Conservation (phyloP, 306 rosid species). For the Vigna radiata region DNA sequence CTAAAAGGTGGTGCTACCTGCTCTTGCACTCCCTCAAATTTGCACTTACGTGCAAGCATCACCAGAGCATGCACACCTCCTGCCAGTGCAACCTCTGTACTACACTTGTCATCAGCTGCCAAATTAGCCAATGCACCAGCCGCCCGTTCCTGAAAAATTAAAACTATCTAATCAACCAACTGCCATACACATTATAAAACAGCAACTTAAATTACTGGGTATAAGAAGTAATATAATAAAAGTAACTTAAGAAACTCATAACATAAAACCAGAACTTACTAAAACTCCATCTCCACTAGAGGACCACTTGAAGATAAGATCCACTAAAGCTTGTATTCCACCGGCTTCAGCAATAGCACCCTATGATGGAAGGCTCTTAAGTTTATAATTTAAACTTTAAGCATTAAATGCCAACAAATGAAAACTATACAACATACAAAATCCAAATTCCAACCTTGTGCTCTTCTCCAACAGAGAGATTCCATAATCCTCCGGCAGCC, state of each 20-base stretch:
- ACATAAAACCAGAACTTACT: constrained; percentile 60
- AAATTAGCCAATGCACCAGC: constrained; percentile 99
- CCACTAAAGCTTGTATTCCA: constrained; percentile 96
- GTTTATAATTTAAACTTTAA: constrained; percentile 38
- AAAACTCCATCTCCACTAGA: constrained; percentile 95
- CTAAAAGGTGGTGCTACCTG: constrained; percentile 68
- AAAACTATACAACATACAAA: constrained; percentile 33
- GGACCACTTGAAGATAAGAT: constrained; percentile 98
- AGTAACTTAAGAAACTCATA: constrained; percentile 38
- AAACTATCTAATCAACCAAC: constrained; percentile 30
- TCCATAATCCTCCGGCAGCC: constrained; percentile 99
- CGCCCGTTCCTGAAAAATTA: constrained; percentile 86
- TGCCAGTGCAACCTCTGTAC: constrained; percentile 95
- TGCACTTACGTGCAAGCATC: constrained; percentile 98
- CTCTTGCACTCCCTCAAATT: constrained; percentile 99
- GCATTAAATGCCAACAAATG: constrained; percentile 35
- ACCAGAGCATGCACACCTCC: constrained; percentile 99
- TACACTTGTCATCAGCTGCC: constrained; percentile 99
- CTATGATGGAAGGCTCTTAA: constrained; percentile 53
- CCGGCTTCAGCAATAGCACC: constrained; percentile 99
- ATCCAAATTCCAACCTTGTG: constrained; percentile 77
- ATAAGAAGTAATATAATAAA: constrained; percentile 25
- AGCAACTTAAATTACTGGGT: constrained; percentile 37
- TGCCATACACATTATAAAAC: constrained; percentile 29
- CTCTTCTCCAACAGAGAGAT: constrained; percentile 99